These are phyloP conservation scores for Yamadazyma dushanensis DNA, from an alignment of 1,139 yeast genomes.

Conservation along the genomic window DNA sequence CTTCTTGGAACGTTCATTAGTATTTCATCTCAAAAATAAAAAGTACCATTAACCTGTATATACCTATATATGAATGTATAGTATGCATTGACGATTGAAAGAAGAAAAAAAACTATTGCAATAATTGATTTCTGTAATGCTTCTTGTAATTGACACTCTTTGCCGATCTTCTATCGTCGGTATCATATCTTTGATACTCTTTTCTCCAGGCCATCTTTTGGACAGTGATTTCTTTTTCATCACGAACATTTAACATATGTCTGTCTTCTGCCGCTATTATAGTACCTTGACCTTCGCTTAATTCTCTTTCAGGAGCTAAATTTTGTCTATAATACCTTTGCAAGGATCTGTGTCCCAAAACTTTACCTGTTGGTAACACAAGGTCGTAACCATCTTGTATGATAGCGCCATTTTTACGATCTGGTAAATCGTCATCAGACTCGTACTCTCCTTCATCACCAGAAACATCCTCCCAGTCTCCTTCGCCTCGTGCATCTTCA, in stretches of 20 bases:
- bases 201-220: conserved; percentile 80
- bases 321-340: conserved; percentile 83
- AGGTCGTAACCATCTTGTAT: conserved; percentile 71
- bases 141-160: conserved; percentile 86
- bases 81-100: neutral
- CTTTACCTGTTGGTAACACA: conserved; percentile 81
- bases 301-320: conserved; percentile 68
- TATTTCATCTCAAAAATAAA: neutral
- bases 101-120: conserved; percentile 50
- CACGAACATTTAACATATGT: conserved; percentile 55
- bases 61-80: conserved; percentile 1
- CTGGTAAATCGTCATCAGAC: conserved; percentile 46
- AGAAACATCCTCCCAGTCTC: conserved; percentile 50
- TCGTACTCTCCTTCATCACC: conserved; percentile 45
- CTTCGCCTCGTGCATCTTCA: conserved; percentile 29
- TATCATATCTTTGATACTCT: conserved; percentile 65
- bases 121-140: conserved; percentile 85
- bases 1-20: neutral
- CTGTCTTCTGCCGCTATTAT: conserved; percentile 91
- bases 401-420: conserved; percentile 27
- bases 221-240: conserved; percentile 54
- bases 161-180: conserved; percentile 74
- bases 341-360: conserved; percentile 87
- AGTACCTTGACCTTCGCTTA: conserved; percentile 91
- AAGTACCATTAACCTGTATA: neutral